Conservation (phyloP, 495 filamentous ascomycete genomes). For the Patellaria atrata region DNA sequence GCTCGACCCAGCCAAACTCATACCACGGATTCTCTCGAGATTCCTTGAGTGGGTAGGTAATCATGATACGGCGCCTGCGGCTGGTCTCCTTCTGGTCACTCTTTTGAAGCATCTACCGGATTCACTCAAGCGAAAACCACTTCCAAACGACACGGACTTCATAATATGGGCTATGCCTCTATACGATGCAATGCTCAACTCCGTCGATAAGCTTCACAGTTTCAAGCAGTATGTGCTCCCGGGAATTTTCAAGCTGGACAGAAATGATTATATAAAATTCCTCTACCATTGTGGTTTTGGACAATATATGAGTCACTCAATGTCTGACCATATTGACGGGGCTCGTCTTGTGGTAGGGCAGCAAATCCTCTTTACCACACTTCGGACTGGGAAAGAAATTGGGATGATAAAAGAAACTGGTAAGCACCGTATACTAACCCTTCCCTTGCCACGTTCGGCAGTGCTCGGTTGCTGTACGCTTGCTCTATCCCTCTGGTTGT, state of each 20-base stretch:
- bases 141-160: background rate
- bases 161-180: slow-evolving; percentile 15
- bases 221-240: slow-evolving; percentile 31
- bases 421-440: too few relatives aligned
- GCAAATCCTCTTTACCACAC: slow-evolving; percentile 42
- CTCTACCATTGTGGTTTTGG: slow-evolving; percentile 11
- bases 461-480: too few relatives aligned
- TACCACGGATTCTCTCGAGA: too few relatives aligned
- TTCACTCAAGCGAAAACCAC: background rate
- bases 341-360: slow-evolving; percentile 20
- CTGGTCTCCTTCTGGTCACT: slow-evolving; percentile 54
- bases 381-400: slow-evolving; percentile 66
- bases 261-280: slow-evolving; percentile 22
- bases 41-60: slow-evolving; percentile 48
- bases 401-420: slow-evolving; percentile 62
- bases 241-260: slow-evolving; percentile 31
- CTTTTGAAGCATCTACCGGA: too few relatives aligned
- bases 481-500: too few relatives aligned
- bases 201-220: slow-evolving; percentile 22
- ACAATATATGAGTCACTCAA: slow-evolving; percentile 20
- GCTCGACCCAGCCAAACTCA: too few relatives aligned
- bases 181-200: slow-evolving; percentile 2
- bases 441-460: too few relatives aligned
- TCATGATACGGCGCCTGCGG: slow-evolving; percentile 46
- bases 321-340: too few relatives aligned